Conservation (phyloP, 2,329 filamentous ascomycete species). For the Keithomyces neogunnii region DNA sequence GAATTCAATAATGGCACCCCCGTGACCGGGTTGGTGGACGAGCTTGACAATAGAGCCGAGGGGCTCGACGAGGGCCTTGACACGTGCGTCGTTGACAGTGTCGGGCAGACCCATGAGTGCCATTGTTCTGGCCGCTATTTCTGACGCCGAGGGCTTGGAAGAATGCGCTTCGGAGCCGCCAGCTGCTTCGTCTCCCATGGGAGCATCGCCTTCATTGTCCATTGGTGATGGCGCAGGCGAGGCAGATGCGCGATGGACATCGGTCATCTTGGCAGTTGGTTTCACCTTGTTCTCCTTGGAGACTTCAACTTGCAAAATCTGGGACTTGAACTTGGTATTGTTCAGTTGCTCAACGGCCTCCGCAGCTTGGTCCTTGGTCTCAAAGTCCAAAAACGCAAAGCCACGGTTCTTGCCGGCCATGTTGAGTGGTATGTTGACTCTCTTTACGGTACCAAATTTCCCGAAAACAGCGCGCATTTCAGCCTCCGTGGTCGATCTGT, state of each 20-base stretch:
- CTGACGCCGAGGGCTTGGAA: constrained; percentile 31
- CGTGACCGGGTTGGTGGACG: constrained; percentile 69
- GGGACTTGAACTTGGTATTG: constrained; percentile 59
- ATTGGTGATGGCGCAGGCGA: constrained; percentile 25
- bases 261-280: constrained; percentile 38
- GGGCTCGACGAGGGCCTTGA: constrained; percentile 63
- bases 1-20: constrained; percentile 82
- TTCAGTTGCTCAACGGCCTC: constrained; percentile 60
- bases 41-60: constrained; percentile 68
- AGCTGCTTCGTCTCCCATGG: constrained; percentile 23
- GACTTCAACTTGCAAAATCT: constrained; percentile 58
- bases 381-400: constrained; percentile 72
- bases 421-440: constrained; percentile 62
- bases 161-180: background rate
- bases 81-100: constrained; percentile 80
- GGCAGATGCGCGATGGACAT: constrained; percentile 21
- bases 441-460: constrained; percentile 67
- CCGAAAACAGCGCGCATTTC: constrained; percentile 65
- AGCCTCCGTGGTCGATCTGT: constrained; percentile 51
- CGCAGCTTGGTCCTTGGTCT: constrained; percentile 59
- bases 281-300: constrained; percentile 50
- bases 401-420: constrained; percentile 64
- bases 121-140: constrained; percentile 61
- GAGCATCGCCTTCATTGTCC: constrained; percentile 29
- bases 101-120: constrained; percentile 82